A percentile compares a stretch with the other conserved stretches of the same genome.
Evolutionary conservation across 106 monocot genomes (phyloP).

Genomic region (Alisma plantagoaquatica): DNA sequence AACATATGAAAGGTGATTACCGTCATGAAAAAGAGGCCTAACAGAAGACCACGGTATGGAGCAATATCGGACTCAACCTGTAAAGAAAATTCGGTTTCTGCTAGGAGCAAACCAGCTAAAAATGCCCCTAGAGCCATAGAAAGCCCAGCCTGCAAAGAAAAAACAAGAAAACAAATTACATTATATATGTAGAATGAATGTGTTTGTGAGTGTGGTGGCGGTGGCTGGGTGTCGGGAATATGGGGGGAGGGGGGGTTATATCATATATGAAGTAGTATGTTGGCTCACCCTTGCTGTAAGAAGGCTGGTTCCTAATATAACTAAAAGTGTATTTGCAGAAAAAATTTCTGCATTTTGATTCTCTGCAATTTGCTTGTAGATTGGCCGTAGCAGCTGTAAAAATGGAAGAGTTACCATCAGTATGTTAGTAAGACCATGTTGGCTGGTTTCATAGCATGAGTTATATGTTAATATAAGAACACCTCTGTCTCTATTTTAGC

Average conservation of each 20-base stretch:
- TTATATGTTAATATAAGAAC: too few species aligned
- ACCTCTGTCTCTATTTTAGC: too few species aligned
- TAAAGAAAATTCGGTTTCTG: constrained; percentile 98
- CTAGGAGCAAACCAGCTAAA: constrained; percentile 92
- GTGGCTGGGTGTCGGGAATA: too few species aligned
- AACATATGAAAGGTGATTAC: constrained; percentile 30
- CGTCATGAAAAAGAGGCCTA: constrained; percentile 99
- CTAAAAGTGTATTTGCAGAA: constrained; percentile 97
- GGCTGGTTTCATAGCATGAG: too few species aligned
- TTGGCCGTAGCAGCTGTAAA: constrained; percentile 83
- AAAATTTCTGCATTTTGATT: constrained; percentile 99
- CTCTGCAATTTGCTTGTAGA: constrained; percentile 97
- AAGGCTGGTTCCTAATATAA: constrained; percentile 96
- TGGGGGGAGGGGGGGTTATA: too few species aligned
- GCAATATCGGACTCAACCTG: constrained; percentile 99
- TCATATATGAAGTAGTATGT: not conserved
- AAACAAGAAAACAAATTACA: constrained; percentile 1
- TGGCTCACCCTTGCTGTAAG: constrained; percentile 89
- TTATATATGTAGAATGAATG: too few species aligned
- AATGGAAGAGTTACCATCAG: not conserved
- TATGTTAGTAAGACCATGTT: too few species aligned
- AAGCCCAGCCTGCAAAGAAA: constrained; percentile 76
- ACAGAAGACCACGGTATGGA: constrained; percentile 90
- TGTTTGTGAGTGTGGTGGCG: too few species aligned
- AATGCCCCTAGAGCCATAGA: constrained; percentile 99